A percentile compares a stretch with the other conserved stretches of the same genome.
These are phyloP conservation scores for Camellia oleifera DNA, from an alignment of 179 eudicot genomes.

Conservation along the genomic window DNA sequence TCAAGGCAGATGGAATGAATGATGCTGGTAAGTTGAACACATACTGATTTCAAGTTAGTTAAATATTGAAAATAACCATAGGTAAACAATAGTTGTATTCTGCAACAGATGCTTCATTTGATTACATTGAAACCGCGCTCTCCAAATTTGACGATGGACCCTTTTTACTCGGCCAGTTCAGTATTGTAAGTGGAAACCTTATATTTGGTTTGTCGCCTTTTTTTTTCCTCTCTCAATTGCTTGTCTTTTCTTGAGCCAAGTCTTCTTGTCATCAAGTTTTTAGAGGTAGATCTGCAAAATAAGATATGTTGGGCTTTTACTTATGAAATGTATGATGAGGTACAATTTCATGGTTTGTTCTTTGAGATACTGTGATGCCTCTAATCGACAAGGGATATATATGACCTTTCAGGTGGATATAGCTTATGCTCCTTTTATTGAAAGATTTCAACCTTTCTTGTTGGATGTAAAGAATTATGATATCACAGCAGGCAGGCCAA, in stretches of 20 bases:
- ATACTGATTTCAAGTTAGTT: not conserved
- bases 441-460: slow-evolving; percentile 61
- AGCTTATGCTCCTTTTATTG: slow-evolving; percentile 81
- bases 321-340: not conserved
- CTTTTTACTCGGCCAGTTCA: slow-evolving; percentile 63
- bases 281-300: not conserved
- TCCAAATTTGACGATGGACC: slow-evolving; percentile 68
- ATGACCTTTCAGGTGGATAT: slow-evolving; percentile 58
- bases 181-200: slow-evolving; percentile 42
- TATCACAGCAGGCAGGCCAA: slow-evolving; percentile 54
- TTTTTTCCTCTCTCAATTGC: not conserved
- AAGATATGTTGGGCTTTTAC: not conserved
- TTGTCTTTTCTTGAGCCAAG: not conserved
- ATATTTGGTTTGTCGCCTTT: not conserved
- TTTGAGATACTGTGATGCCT: not conserved
- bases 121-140: slow-evolving; percentile 61
- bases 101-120: slow-evolving; percentile 59
- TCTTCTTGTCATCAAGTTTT: not conserved
- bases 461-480: slow-evolving; percentile 61
- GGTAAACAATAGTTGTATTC: slow-evolving; percentile 1
- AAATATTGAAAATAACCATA: not conserved
- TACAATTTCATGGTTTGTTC: not conserved
- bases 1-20: slow-evolving; percentile 43
- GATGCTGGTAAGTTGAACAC: slow-evolving; percentile 45
- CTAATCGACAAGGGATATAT: slow-evolving; percentile 3